A percentile compares a stretch with the other conserved stretches of the same genome.
phyloP scores from a whole-genome alignment of 306 rosid genomes.

The Gillenia trifoliata region DNA sequence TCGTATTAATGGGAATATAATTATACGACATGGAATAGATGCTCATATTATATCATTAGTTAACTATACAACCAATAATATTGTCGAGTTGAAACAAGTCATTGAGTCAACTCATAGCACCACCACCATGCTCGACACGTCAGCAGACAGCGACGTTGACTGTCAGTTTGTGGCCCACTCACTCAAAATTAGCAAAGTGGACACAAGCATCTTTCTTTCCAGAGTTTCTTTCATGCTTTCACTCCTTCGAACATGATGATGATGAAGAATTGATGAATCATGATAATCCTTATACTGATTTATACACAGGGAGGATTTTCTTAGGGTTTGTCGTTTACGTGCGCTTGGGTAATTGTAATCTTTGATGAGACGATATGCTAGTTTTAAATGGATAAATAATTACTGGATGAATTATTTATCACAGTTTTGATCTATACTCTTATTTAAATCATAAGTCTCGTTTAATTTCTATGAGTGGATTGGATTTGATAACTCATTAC shows the following conservation, averaged over 20 bases:
- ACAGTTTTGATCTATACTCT: too few relatives aligned
- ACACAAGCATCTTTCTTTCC: conserved; percentile 50
- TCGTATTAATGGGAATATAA: neutral
- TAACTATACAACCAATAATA: too few relatives aligned
- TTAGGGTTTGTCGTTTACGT: neutral
- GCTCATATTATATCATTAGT: too few relatives aligned
- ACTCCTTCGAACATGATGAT: neutral
- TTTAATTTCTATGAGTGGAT: too few relatives aligned
- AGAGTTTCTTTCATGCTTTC: neutral
- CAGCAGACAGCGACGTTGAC: conserved; percentile 44
- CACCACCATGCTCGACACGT: conserved; percentile 19
- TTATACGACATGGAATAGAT: neutral
- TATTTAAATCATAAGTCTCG: too few relatives aligned
- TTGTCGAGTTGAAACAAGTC: neutral
- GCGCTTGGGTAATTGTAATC: neutral
- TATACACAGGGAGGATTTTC: neutral
- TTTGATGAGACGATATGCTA: too few relatives aligned
- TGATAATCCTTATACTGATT: too few relatives aligned
- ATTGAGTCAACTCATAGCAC: neutral
- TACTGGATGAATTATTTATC: too few relatives aligned
- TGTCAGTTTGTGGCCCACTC: conserved; percentile 44
- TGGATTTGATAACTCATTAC: too few relatives aligned
- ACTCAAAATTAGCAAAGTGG: conserved; percentile 49
- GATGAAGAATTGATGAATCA: neutral
- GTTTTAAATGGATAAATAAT: too few relatives aligned